phyloP scores from a whole-genome alignment of 2,329 filamentous ascomycete genomes.

The Dactylonectria macrodidyma region DNA sequence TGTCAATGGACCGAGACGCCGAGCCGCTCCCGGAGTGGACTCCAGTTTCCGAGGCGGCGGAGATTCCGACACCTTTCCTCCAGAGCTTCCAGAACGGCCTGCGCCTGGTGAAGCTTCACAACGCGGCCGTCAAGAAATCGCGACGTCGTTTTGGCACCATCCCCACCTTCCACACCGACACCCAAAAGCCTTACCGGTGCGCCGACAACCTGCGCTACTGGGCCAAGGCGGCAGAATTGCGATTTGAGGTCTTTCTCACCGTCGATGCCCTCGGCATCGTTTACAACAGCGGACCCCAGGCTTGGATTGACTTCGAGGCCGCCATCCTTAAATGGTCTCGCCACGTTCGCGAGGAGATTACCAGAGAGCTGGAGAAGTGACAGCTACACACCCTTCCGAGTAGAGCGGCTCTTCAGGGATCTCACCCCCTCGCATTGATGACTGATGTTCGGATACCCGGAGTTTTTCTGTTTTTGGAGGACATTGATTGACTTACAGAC shows the following conservation, averaged over 20 bases:
- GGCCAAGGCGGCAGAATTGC: slow-evolving; percentile 94
- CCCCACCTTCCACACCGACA: slow-evolving; percentile 90
- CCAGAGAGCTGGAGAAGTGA: slow-evolving; percentile 69
- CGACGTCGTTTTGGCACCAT: slow-evolving; percentile 91
- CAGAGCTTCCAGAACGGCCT: slow-evolving; percentile 82
- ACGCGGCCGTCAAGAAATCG: slow-evolving; percentile 87
- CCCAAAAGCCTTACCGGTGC: slow-evolving; percentile 92
- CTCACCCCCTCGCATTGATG: slow-evolving; percentile 39
- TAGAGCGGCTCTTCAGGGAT: slow-evolving; percentile 7
- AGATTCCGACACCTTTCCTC: slow-evolving; percentile 82
- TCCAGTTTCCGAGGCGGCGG: slow-evolving; percentile 56
- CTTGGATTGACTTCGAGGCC: slow-evolving; percentile 87
- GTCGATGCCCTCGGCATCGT: slow-evolving; percentile 91
- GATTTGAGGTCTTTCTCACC: slow-evolving; percentile 89
- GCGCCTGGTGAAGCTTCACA: slow-evolving; percentile 88
- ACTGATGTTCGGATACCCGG: slow-evolving; percentile 47
- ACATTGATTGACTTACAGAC: slow-evolving; percentile 44
- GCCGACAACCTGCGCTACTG: slow-evolving; percentile 96
- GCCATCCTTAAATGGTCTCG: slow-evolving; percentile 88
- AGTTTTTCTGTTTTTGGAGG: slow-evolving; percentile 41
- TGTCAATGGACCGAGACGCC: slow-evolving; percentile 76
- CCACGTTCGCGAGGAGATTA: slow-evolving; percentile 86
- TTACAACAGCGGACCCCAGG: slow-evolving; percentile 76
- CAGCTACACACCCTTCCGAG: slow-evolving; percentile 13
- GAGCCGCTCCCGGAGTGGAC: slow-evolving; percentile 79